phyloP scores from a whole-genome alignment of 306 rosid genomes.

The Prunus mume region DNA sequence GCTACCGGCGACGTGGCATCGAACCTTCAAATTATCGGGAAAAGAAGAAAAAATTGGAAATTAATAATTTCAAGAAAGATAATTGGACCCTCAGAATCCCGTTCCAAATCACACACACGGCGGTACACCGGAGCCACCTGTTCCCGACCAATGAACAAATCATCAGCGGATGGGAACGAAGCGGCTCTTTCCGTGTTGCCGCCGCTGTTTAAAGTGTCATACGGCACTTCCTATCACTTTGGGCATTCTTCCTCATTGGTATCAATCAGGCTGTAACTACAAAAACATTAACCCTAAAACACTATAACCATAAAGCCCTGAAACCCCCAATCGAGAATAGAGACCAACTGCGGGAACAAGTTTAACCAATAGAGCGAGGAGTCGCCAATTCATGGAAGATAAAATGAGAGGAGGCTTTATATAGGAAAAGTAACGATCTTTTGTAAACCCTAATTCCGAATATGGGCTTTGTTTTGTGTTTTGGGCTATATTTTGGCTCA shows the following conservation, averaged over 20 bases:
- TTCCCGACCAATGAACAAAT: slow-evolving; percentile 32
- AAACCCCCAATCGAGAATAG: background rate
- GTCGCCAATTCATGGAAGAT: too few species aligned
- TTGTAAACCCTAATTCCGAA: slow-evolving; percentile 2
- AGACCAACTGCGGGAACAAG: background rate
- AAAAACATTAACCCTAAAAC: background rate
- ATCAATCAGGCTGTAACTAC: background rate
- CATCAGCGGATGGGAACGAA: slow-evolving; percentile 36
- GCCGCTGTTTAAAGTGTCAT: slow-evolving; percentile 74
- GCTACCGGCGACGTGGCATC: slow-evolving; percentile 82
- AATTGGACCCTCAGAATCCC: slow-evolving; percentile 67
- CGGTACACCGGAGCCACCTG: background rate
- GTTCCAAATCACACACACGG: slow-evolving; percentile 70
- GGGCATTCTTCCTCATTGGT: slow-evolving; percentile 78
- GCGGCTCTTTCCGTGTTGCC: slow-evolving; percentile 1
- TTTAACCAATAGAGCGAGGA: background rate
- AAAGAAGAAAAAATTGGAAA: background rate
- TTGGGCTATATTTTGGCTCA: background rate
- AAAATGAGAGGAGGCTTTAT: background rate
- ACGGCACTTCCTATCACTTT: slow-evolving; percentile 96
- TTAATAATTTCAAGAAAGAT: background rate
- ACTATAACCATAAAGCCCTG: background rate
- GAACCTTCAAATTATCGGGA: slow-evolving; percentile 23
- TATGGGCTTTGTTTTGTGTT: background rate
- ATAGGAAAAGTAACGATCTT: background rate